These are phyloP conservation scores for Micractinium sp. DNA, from an alignment of 139 green algal genomes.

Conservation along the genomic window DNA sequence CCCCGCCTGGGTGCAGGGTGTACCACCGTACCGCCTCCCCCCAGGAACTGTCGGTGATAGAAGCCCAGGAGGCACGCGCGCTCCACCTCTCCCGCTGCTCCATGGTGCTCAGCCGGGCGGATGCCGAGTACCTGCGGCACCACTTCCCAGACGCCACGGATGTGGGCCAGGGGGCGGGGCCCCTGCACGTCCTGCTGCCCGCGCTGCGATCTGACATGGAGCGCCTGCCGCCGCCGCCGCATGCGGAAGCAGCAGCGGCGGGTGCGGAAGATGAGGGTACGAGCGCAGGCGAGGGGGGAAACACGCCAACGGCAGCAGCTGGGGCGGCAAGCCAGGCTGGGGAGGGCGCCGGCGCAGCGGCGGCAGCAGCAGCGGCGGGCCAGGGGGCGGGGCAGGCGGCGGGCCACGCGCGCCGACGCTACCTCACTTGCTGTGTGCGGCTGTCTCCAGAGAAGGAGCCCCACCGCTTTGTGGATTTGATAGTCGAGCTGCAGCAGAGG, in stretches of 20 bases:
- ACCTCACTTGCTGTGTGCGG: slow-evolving; percentile 80
- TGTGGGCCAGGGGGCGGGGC: background rate
- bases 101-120: slow-evolving; percentile 61
- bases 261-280: background rate
- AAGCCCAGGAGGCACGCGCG: slow-evolving; percentile 21
- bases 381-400: background rate
- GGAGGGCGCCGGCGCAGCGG: background rate
- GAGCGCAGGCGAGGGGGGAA: background rate
- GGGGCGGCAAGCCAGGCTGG: background rate
- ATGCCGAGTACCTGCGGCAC: slow-evolving; percentile 56
- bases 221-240: slow-evolving; percentile 24
- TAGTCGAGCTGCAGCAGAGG: slow-evolving; percentile 50
- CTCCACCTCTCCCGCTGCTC: slow-evolving; percentile 57
- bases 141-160: slow-evolving; percentile 1
- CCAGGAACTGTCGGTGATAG: slow-evolving; percentile 28
- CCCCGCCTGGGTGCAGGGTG: slow-evolving; percentile 26
- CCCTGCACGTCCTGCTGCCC: slow-evolving; percentile 69
- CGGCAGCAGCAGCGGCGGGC: background rate
- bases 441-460: slow-evolving; percentile 87
- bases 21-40: slow-evolving; percentile 47
- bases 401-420: slow-evolving; percentile 9
- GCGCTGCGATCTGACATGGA: slow-evolving; percentile 73
- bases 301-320: background rate
- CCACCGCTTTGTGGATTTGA: slow-evolving; percentile 70
- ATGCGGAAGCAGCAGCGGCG: background rate